Evolutionary conservation across 192 early-diverging fungal species (phyloP), one percentile per base, ranked within the genome.

Genomic region (Linnemannia elongata): DNA sequence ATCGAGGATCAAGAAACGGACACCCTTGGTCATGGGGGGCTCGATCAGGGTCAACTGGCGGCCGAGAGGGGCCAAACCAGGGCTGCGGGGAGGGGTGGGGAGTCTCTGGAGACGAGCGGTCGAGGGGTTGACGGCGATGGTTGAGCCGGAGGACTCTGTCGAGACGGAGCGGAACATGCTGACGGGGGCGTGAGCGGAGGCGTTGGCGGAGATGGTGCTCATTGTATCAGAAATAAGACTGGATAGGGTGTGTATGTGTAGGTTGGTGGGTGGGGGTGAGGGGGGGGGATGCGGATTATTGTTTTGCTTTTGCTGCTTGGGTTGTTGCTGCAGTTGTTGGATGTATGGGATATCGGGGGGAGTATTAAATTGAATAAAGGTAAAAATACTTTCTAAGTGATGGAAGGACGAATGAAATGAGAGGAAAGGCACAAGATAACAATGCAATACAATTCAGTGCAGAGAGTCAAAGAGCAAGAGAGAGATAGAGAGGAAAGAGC

Each of bases 1-100:
- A 85, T 99, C 97, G 77, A 97, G 94, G 82, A 99, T 96, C 69
- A 99, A 91, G 88, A 99, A 99, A 12, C 96, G 93, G 75, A 97
- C 85, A 69, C 89, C 88, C 71, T 82, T 85, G n/a, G 84, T 88
- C 87, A 88, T 81, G 24, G 89, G 90, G 27, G 90, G 88, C 74
- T 95, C 91, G 74, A 96, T 92, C 49, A 93, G 66, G 5, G 93
- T 94, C 72, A 96, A 89, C 76, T 92, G 93, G 57, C 94, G 91
- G 27, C 93, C 88, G 60, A 96, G 77, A 54, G 90, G 90, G 8
- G 88, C 80, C 72, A 87, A 55, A 38, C 85, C 85, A 44, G 81
- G 82, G 39, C 82, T 83, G 63, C 82, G 88, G 36, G 88, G 83
- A 42, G 88, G 82, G 4, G 88, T 88, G 20, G 87, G 87, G 24